phyloP scores from a whole-genome alignment of 345 rosid genomes.

The Cardiospermum halicacabum region DNA sequence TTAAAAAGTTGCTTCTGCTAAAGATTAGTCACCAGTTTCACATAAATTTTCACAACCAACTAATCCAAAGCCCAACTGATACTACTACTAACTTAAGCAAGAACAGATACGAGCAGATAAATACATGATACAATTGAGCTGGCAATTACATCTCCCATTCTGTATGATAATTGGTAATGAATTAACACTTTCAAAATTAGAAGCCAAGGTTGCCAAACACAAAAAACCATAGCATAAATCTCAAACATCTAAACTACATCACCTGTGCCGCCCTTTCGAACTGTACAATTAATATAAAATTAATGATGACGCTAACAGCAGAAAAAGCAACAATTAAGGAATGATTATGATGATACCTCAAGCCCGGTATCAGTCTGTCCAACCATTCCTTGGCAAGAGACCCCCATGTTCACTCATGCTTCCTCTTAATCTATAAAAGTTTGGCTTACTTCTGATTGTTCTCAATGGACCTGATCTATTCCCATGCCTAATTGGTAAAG shows the following conservation, averaged over 20 bases:
- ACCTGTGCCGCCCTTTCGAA: slow-evolving; percentile 11
- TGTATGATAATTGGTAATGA: slow-evolving; percentile 25
- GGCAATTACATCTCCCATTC: slow-evolving; percentile 31
- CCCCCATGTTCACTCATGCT: slow-evolving; percentile 96
- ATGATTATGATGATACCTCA: slow-evolving; percentile 26
- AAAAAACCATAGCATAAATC: slow-evolving; percentile 1
- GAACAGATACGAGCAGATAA: slow-evolving; percentile 15
- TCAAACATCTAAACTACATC: slow-evolving; percentile 16
- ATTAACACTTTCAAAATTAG: slow-evolving; percentile 29
- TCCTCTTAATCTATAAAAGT: slow-evolving; percentile 67
- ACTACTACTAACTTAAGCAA: slow-evolving; percentile 11
- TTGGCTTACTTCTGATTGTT: slow-evolving; percentile 61
- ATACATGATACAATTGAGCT: slow-evolving; percentile 20
- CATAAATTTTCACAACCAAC: no score
- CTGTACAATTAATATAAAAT: slow-evolving; percentile 28
- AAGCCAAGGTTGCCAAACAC: slow-evolving; percentile 19
- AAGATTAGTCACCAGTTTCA: no score
- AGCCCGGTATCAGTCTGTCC: slow-evolving; percentile 30
- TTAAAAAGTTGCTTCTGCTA: no score
- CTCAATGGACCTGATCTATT: slow-evolving; percentile 93
- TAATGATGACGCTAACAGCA: neutral
- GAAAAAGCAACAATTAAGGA: neutral
- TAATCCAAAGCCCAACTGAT: no score
- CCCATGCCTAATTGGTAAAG: slow-evolving; percentile 55
- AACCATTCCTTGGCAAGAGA: slow-evolving; percentile 35